These are phyloP conservation scores for Alternaria ethzedia DNA, from an alignment of 2,329 filamentous ascomycete species.

Conservation along the genomic window DNA sequence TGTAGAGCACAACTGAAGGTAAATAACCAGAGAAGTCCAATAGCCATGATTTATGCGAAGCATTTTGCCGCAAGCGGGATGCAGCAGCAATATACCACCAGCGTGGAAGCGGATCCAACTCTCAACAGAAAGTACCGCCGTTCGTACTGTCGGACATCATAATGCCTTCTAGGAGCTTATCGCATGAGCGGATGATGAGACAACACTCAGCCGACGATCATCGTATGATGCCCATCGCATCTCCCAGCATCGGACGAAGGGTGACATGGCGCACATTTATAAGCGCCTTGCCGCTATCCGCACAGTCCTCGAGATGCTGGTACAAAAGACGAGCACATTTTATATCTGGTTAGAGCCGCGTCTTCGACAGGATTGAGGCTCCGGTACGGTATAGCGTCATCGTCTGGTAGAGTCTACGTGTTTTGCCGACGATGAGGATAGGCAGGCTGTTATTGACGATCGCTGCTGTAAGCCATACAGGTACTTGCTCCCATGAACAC, in stretches of 20 bases:
- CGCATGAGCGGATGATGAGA: constrained; percentile 15
- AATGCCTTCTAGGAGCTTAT: constrained; percentile 3
- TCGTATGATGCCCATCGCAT: constrained; percentile 20
- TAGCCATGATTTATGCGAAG: neutral
- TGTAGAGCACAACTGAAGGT: neutral
- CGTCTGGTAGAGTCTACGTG: neutral
- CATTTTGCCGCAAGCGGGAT: neutral
- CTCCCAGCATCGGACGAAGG: constrained; percentile 17
- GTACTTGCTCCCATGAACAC: constrained; percentile 10
- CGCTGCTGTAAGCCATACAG: constrained; percentile 10
- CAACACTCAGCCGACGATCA: neutral
- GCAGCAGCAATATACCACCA: neutral
- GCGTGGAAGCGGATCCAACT: constrained; percentile 14
- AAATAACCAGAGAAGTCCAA: neutral
- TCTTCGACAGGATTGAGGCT: constrained; percentile 20
- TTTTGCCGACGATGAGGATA: constrained; percentile 22
- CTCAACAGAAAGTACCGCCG: constrained; percentile 12
- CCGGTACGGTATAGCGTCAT: neutral
- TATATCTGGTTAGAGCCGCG: neutral
- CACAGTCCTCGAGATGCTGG: constrained; percentile 16
- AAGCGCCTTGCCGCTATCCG: neutral
- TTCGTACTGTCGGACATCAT: neutral
- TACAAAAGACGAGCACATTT: constrained; percentile 8
- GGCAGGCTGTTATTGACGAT: constrained; percentile 4
- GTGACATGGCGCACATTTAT: constrained; percentile 12